Evolutionary conservation across 2,329 filamentous ascomycete genomes (phyloP).

Genomic region (Chaetomium sp.): DNA sequence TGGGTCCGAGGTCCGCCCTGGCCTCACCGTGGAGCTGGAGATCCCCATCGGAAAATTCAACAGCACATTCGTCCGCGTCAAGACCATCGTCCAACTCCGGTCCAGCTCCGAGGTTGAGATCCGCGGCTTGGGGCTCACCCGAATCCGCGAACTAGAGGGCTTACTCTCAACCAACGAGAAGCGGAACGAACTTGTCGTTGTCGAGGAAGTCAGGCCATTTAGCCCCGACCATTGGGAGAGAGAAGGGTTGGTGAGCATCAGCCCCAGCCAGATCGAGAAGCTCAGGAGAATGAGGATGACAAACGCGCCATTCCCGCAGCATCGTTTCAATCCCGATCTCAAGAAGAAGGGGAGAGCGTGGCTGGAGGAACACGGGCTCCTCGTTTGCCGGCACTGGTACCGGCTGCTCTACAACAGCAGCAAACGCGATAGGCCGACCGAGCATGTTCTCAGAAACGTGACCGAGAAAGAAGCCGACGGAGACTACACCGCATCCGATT

Average conservation of each 20-base stretch:
- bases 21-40: constrained; percentile 7
- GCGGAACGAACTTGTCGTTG: constrained; percentile 37
- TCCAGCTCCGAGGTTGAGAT: constrained; percentile 31
- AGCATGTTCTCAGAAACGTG: constrained; percentile 32
- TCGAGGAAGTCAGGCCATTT: constrained; percentile 36
- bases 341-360: constrained; percentile 17
- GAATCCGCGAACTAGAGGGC: constrained; percentile 31
- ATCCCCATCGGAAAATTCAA: background rate
- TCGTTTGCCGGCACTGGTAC: constrained; percentile 50
- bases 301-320: constrained; percentile 44
- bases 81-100: constrained; percentile 29
- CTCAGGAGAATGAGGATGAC: constrained; percentile 45
- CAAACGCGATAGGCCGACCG: constrained; percentile 22
- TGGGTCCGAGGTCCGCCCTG: background rate
- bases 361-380: constrained; percentile 27
- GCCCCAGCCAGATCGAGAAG: constrained; percentile 31
- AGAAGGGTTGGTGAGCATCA: constrained; percentile 39
- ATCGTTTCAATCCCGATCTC: constrained; percentile 26
- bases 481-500: constrained; percentile 26
- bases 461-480: constrained; percentile 22
- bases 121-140: constrained; percentile 34
- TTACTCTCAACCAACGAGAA: constrained; percentile 31
- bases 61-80: constrained; percentile 34
- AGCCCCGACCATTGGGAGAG: constrained; percentile 28
- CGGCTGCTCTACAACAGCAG: constrained; percentile 29